Evolutionary conservation across 352 stramenopile genomes (phyloP).

Genomic region (Phytophthora colocasiae): DNA sequence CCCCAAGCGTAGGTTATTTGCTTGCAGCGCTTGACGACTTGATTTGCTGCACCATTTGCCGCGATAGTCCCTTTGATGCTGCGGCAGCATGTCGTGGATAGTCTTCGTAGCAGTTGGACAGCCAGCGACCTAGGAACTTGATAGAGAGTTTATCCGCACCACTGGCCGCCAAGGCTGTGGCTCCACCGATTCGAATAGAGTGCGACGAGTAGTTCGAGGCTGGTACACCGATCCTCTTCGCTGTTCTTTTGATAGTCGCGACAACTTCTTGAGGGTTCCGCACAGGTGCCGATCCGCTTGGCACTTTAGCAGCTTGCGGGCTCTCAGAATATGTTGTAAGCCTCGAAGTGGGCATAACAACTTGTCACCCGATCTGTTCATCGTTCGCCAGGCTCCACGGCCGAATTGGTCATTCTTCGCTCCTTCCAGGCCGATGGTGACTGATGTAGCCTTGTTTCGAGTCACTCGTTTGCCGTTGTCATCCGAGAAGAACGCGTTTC

Average conservation of each 20-base stretch:
- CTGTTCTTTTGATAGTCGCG: background rate
- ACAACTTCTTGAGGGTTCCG: background rate
- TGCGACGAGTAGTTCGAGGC: background rate
- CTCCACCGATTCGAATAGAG: background rate
- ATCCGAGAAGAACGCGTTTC: constrained; percentile 18
- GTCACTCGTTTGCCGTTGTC: background rate
- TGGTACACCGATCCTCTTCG: background rate
- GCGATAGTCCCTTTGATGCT: background rate
- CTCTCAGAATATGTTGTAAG: constrained; percentile 5
- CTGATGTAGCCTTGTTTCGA: constrained; percentile 1
- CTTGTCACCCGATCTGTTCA: constrained; percentile 9
- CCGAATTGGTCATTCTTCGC: constrained; percentile 31
- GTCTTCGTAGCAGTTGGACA: background rate
- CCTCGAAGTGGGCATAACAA: constrained; percentile 15
- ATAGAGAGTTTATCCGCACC: background rate
- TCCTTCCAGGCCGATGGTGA: constrained; percentile 18
- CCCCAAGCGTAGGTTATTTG: background rate
- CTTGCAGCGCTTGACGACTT: background rate
- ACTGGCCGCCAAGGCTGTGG: background rate
- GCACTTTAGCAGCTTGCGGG: background rate
- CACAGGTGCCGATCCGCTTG: background rate
- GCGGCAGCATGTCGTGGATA: background rate
- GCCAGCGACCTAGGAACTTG: background rate
- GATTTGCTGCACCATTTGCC: background rate
- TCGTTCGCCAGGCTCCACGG: constrained; percentile 17